Percentiles rank a stretch among this genome's conserved stretches.
Conservation (phyloP, 2,329 filamentous ascomycete species). For the Fusarium armeniacum region DNA sequence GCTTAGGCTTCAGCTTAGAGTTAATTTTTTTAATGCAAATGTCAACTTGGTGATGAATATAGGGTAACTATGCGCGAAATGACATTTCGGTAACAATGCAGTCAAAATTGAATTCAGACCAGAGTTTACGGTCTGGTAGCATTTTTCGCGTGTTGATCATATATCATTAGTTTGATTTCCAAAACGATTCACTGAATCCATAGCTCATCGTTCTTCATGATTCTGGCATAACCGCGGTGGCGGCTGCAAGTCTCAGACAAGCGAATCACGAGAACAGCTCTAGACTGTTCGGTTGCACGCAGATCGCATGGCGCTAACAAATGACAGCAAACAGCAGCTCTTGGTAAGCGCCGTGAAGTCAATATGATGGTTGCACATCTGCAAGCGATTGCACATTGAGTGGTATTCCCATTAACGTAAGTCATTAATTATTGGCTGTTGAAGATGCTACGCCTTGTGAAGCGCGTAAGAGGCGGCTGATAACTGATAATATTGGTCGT, state of each 20-base stretch:
- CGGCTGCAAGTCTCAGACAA: slow-evolving; percentile 33
- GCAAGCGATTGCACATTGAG: slow-evolving; percentile 18
- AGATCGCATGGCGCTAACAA: slow-evolving; percentile 14
- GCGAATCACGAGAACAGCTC: slow-evolving; percentile 30
- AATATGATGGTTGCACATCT: slow-evolving; percentile 26
- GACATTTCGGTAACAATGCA: too few species aligned
- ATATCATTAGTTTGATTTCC: not conserved
- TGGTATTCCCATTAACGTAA: slow-evolving; percentile 17
- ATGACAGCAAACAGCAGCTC: slow-evolving; percentile 3
- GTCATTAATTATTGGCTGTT: slow-evolving; percentile 20
- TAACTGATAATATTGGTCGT: slow-evolving; percentile 10
- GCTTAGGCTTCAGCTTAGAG: too few species aligned
- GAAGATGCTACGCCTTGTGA: slow-evolving; percentile 22
- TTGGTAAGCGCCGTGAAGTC: slow-evolving; percentile 31
- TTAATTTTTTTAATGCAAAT: too few species aligned
- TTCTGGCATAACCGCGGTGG: slow-evolving; percentile 32
- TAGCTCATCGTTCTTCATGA: slow-evolving; percentile 8
- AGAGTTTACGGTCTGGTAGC: not conserved
- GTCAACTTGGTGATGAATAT: not conserved
- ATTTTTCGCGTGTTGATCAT: not conserved
- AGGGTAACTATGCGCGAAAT: not conserved
- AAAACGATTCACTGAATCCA: not conserved
- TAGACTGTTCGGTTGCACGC: slow-evolving; percentile 28
- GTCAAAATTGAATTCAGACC: not conserved
- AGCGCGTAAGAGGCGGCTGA: slow-evolving; percentile 44